Base-by-base conservation (phyloP, 2,329 filamentous ascomycete species). In the Mycogone perniciosa region DNA sequence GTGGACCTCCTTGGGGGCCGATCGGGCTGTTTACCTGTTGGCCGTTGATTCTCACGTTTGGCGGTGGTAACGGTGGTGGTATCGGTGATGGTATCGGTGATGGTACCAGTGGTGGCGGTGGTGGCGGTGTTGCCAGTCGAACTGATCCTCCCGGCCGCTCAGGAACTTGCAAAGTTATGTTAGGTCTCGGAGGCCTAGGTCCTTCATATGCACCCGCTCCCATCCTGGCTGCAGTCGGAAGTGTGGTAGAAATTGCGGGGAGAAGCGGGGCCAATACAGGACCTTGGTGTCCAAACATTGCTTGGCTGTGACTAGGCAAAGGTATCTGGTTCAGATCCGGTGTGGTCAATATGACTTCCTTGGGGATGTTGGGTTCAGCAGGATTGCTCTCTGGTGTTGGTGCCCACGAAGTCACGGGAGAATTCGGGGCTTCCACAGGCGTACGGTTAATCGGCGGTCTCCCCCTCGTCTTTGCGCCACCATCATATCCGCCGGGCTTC, bases 381-480 rank as follows among this genome's bases (percentile, higher is more conserved):
- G 72, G 41, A 67, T 52, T 50, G 34, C 52, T 46, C 20, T 56
- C 51, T 67, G 31, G 80, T 77, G 55, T 81, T 82, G 10, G 79
- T 81, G 4, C 46, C 61, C 61, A 65, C 7, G 67, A 60, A 8
- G 85, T 83, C 56, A 87, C 87, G 0, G 86, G 85, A 4, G 82
- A 83, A 57, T 84, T 88, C 1, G 85, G 82, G 0, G 82, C 82
- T 56, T 88, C 82, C 10, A 80, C 75, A 0, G 77, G 75, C 54
- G 60, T 65, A 53, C 59, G 72, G 59, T 85, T 88, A 50, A 84
- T 86, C 0, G 89, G 88, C 39, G 91, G 91, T 53, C 91, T 76
- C 6, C 91, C 90, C 57, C 90, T 76, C 10, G 86, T 76, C 65
- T 91, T 95, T 2, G 85, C 84, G 4, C 76, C 80, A 1, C 80